Evolutionary conservation across 805 yeast species (phyloP).

Genomic region (Lachancea sp.): DNA sequence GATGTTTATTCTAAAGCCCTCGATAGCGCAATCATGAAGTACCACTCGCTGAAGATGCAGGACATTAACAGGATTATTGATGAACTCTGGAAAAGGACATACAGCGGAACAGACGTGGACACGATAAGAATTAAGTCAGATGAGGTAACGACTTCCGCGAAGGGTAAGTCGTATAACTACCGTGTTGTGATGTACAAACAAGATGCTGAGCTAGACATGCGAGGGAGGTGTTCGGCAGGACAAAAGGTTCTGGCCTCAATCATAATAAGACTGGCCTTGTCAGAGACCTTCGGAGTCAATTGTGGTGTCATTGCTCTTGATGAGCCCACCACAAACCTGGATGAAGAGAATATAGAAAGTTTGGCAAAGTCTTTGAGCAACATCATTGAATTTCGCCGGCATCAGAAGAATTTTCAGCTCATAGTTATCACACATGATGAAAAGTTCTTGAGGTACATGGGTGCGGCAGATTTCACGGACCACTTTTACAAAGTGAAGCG

Average conservation of each 20-base stretch:
- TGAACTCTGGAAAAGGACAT: slow-evolving; percentile 90
- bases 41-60: slow-evolving; percentile 84
- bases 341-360: slow-evolving; percentile 80
- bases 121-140: slow-evolving; percentile 83
- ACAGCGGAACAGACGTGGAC: slow-evolving; percentile 93
- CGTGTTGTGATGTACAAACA: slow-evolving; percentile 93
- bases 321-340: slow-evolving; percentile 96
- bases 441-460: slow-evolving; percentile 75
- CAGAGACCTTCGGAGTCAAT: slow-evolving; percentile 91
- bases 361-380: slow-evolving; percentile 72
- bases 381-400: slow-evolving; percentile 67
- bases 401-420: slow-evolving; percentile 84
- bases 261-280: slow-evolving; percentile 81
- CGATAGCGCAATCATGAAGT: slow-evolving; percentile 90
- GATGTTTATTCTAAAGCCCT: slow-evolving; percentile 76
- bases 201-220: slow-evolving; percentile 90
- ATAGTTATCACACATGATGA: slow-evolving; percentile 97
- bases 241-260: slow-evolving; percentile 92
- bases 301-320: slow-evolving; percentile 96
- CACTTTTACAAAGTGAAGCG: slow-evolving; percentile 78
- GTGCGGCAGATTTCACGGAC: slow-evolving; percentile 79
- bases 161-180: slow-evolving; percentile 74
- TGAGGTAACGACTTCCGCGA: slow-evolving; percentile 36
- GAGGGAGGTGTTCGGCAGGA: slow-evolving; percentile 98
- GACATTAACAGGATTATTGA: slow-evolving; percentile 83